Conservation (phyloP, 1,284 basidiomycete species). For the Vanrija sp. region DNA sequence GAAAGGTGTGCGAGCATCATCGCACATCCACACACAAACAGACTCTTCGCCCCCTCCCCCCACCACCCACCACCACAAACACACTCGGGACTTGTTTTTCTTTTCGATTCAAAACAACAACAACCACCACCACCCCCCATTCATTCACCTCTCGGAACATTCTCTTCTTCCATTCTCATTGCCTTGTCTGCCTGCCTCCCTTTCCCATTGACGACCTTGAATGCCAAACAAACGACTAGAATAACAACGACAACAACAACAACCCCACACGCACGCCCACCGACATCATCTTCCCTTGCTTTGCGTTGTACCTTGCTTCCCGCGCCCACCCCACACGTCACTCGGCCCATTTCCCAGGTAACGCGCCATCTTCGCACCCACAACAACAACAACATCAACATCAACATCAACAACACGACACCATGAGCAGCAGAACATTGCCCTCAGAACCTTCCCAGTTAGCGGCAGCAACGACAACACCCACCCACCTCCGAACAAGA, state of each 20-base stretch:
- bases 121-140: not conserved
- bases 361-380: no score
- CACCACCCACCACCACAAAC: not conserved
- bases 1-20: not conserved
- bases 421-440: not conserved
- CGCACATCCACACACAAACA: not conserved
- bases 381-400: not conserved
- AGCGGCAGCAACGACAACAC: not conserved
- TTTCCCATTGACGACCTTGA: no score
- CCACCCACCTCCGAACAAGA: not conserved
- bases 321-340: no score
- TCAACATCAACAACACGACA: not conserved
- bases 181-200: no score
- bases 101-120: not conserved
- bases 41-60: not conserved
- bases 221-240: no score
- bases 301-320: no score
- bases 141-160: no score
- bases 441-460: not conserved
- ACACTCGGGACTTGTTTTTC: not conserved
- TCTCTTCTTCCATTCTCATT: no score
- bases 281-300: no score
- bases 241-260: no score
- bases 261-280: no score
- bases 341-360: no score